phyloP scores from a whole-genome alignment of 2,329 filamentous ascomycete species.

The Hawksworthiomyces lignivorus region DNA sequence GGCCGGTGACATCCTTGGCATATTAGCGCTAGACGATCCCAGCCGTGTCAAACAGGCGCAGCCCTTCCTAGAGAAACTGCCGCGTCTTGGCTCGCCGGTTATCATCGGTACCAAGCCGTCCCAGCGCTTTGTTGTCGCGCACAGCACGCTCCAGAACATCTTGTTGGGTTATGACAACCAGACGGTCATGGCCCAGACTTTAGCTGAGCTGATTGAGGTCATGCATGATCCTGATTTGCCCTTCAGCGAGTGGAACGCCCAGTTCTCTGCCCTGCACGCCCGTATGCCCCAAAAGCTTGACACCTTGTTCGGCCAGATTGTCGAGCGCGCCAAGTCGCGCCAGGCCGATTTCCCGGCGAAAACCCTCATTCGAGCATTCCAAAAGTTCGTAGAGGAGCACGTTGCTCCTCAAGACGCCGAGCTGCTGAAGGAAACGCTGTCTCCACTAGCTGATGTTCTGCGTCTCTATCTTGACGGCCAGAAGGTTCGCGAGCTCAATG shows the following conservation, averaged over 20 bases:
- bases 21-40: constrained; percentile 89
- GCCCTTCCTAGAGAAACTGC: constrained; percentile 85
- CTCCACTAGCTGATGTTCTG: constrained; percentile 71
- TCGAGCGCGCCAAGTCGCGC: constrained; percentile 73
- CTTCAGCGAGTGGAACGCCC: constrained; percentile 92
- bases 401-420: constrained; percentile 65
- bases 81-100: constrained; percentile 76
- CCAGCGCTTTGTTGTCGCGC: constrained; percentile 73
- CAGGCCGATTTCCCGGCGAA: constrained; percentile 88
- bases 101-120: constrained; percentile 86
- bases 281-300: constrained; percentile 96
- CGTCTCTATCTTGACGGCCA: constrained; percentile 76
- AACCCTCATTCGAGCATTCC: constrained; percentile 72
- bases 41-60: constrained; percentile 94
- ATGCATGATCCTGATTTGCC: constrained; percentile 84
- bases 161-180: constrained; percentile 94
- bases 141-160: constrained; percentile 77
- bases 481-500: constrained; percentile 80
- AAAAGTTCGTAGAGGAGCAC: constrained; percentile 84
- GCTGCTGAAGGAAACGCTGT: constrained; percentile 63
- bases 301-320: constrained; percentile 68
- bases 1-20: constrained; percentile 97
- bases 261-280: constrained; percentile 93
- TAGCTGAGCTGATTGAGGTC: constrained; percentile 85
- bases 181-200: constrained; percentile 80